phyloP scores from a whole-genome alignment of 331 rosid species.

The Acacia pycnantha region DNA sequence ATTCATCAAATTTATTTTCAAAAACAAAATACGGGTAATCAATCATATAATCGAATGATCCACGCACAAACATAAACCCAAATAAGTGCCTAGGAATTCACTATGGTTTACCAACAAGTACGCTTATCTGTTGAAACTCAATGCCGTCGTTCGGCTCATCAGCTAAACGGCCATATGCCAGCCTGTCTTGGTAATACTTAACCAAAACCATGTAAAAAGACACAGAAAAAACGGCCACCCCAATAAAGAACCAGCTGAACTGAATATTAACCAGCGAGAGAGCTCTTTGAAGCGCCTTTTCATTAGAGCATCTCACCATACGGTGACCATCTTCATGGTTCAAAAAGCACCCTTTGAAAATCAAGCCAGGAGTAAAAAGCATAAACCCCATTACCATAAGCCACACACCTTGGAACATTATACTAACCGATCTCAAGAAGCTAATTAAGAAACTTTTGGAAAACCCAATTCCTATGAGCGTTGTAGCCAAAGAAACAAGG shows the following conservation, averaged over 20 bases:
- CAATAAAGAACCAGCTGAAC: conserved; percentile 59
- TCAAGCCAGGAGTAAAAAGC: conserved; percentile 49
- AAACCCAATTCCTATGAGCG: conserved; percentile 47
- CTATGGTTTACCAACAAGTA: background rate
- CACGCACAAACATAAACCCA: background rate
- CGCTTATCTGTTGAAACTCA: conserved; percentile 41
- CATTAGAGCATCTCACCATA: conserved; percentile 41
- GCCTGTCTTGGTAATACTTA: background rate
- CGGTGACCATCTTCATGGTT: conserved; percentile 41
- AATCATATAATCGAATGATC: background rate
- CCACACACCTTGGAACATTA: conserved; percentile 57
- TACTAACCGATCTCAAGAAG: conserved; percentile 48
- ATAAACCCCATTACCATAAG: conserved; percentile 49
- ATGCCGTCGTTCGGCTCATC: conserved; percentile 12
- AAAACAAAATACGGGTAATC: background rate
- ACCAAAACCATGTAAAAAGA: conserved; percentile 33
- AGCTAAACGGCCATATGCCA: background rate
- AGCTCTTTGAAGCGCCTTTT: conserved; percentile 48
- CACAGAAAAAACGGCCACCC: conserved; percentile 33
- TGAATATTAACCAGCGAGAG: conserved; percentile 40
- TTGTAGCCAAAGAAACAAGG: conserved; percentile 35
- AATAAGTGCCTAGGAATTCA: background rate
- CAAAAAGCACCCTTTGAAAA: conserved; percentile 52
- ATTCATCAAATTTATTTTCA: background rate
- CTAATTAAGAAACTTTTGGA: conserved; percentile 51